Evolutionary conservation across 805 yeast species (phyloP).

Genomic region (Spathaspora hagerdaliae): DNA sequence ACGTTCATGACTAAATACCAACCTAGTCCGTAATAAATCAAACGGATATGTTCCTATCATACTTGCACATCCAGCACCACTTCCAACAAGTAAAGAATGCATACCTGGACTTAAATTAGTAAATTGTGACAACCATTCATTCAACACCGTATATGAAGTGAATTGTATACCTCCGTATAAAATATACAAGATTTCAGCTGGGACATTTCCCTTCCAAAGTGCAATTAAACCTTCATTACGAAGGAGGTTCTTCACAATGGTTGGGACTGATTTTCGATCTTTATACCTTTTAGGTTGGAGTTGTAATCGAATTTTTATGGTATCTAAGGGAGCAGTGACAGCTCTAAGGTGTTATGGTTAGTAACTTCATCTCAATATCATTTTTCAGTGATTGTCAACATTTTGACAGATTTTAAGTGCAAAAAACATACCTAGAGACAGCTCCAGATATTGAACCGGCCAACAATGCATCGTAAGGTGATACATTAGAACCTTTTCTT

Average conservation of each 20-base stretch:
- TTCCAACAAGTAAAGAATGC: slow-evolving; percentile 62
- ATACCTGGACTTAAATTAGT: slow-evolving; percentile 30
- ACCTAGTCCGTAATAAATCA: slow-evolving; percentile 82
- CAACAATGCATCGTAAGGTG: slow-evolving; percentile 49
- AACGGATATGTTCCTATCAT: slow-evolving; percentile 80
- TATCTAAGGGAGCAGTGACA: slow-evolving; percentile 74
- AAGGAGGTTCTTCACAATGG: slow-evolving; percentile 41
- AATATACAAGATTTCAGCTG: slow-evolving; percentile 84
- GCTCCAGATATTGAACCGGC: slow-evolving; percentile 76
- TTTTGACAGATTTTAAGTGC: too few relatives aligned
- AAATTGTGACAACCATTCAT: slow-evolving; percentile 33
- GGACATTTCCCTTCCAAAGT: slow-evolving; percentile 95
- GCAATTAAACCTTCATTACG: slow-evolving; percentile 67
- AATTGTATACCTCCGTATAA: slow-evolving; percentile 86
- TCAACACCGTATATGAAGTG: slow-evolving; percentile 59
- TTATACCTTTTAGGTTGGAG: slow-evolving; percentile 36
- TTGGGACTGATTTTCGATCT: slow-evolving; percentile 22
- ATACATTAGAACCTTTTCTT: slow-evolving; percentile 48
- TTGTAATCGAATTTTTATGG: slow-evolving; percentile 73
- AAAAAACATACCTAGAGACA: slow-evolving; percentile 37
- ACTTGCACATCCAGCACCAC: slow-evolving; percentile 71
- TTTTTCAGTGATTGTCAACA: too few relatives aligned
- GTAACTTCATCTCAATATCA: slow-evolving; percentile 6
- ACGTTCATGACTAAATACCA: slow-evolving; percentile 58
- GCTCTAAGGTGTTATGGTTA: slow-evolving; percentile 36